Conservation (phyloP, 2,329 filamentous ascomycete genomes). For the Pezicula neosporulosa region DNA sequence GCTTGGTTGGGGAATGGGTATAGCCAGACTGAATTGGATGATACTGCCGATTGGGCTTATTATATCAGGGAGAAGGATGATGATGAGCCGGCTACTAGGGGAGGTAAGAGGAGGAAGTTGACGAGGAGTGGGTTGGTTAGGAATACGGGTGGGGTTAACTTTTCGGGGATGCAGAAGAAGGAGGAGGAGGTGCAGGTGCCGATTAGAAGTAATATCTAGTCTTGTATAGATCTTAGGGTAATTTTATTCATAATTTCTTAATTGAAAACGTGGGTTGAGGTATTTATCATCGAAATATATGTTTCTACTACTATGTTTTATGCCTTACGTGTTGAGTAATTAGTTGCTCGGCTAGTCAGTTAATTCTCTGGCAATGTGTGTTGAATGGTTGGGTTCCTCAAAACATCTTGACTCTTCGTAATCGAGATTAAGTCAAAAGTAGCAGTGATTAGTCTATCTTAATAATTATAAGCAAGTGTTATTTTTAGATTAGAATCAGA, state of each 20-base stretch:
- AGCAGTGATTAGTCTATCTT: too few species aligned
- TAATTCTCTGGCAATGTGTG: too few species aligned
- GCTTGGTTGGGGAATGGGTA: constrained; percentile 37
- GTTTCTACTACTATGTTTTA: too few species aligned
- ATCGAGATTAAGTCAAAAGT: too few species aligned
- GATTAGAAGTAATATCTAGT: background rate
- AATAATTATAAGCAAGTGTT: too few species aligned
- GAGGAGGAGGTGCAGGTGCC: constrained; percentile 2
- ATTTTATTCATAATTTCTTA: background rate
- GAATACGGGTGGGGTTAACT: constrained; percentile 14
- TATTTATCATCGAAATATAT: background rate
- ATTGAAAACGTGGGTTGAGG: too few species aligned
- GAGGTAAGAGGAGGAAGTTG: constrained; percentile 20
- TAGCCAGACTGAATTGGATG: constrained; percentile 36
- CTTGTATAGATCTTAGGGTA: background rate
- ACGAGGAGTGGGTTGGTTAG: constrained; percentile 24
- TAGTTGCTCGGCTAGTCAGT: too few species aligned
- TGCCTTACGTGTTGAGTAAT: too few species aligned
- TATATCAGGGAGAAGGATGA: constrained; percentile 36
- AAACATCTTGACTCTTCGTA: too few species aligned
- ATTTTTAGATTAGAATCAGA: too few species aligned
- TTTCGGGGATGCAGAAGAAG: constrained; percentile 9
- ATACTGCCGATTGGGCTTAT: constrained; percentile 35
- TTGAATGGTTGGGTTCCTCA: too few species aligned
- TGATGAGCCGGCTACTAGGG: constrained; percentile 22